Percentiles rank a stretch among this genome's conserved stretches.
Conservation (phyloP, 164 flowering plant species). For the Vitis amurensis region DNA sequence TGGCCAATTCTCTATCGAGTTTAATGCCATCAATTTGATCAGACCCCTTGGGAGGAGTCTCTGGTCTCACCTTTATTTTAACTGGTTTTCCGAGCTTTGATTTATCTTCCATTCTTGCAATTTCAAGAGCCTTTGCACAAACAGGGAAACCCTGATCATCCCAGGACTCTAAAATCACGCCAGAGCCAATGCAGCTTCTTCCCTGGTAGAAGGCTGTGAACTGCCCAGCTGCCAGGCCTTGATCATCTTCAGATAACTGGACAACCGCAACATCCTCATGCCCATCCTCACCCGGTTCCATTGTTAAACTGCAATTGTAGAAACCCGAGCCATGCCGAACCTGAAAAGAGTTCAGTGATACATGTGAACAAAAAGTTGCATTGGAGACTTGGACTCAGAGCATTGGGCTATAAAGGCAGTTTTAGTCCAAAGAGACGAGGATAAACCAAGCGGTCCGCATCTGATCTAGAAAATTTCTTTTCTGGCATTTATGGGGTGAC, state of each 20-base stretch:
- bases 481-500: background rate
- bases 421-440: background rate
- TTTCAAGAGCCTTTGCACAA: slow-evolving; percentile 73
- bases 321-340: slow-evolving; percentile 94
- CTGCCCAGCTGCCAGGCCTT: slow-evolving; percentile 97
- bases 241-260: slow-evolving; percentile 75
- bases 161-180: slow-evolving; percentile 88
- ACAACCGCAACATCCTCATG: slow-evolving; percentile 55
- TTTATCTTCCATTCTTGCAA: slow-evolving; percentile 77
- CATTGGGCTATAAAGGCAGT: background rate
- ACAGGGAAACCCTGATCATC: slow-evolving; percentile 85
- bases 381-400: background rate
- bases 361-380: background rate
- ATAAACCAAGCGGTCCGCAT: background rate
- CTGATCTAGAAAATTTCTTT: background rate
- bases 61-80: slow-evolving; percentile 63
- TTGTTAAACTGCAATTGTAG: slow-evolving; percentile 55
- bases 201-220: slow-evolving; percentile 81
- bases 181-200: slow-evolving; percentile 80
- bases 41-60: slow-evolving; percentile 16
- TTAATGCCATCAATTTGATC: slow-evolving; percentile 11
- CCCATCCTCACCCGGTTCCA: slow-evolving; percentile 43
- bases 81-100: slow-evolving; percentile 85
- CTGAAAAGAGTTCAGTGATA: slow-evolving; percentile 31
- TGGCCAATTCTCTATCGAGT: slow-evolving; percentile 7